Evolutionary conservation across 352 stramenopile species (phyloP).

Genomic region (Bremia lactucae): DNA sequence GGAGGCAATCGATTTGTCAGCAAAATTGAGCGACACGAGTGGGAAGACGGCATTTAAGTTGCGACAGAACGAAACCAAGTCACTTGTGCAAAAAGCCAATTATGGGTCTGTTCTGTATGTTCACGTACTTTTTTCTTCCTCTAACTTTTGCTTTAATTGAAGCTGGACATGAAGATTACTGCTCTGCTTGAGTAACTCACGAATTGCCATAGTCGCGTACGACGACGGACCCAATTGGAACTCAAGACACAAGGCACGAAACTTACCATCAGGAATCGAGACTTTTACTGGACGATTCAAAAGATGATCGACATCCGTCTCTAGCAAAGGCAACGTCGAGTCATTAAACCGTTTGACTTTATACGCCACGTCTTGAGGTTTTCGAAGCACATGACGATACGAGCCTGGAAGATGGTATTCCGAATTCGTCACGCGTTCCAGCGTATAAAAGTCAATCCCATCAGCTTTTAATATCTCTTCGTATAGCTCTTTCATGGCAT

Average conservation of each 20-base stretch:
- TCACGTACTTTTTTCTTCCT: constrained; percentile 10
- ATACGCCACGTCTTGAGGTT: constrained; percentile 82
- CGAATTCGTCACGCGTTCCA: constrained; percentile 62
- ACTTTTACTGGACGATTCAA: constrained; percentile 18
- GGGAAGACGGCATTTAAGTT: constrained; percentile 33
- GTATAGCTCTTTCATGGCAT: constrained; percentile 62
- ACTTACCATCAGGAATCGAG: constrained; percentile 56
- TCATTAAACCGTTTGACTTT: constrained; percentile 91
- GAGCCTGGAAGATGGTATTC: constrained; percentile 89
- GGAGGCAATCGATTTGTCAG: constrained; percentile 76
- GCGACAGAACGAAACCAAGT: background rate
- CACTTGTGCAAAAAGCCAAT: background rate
- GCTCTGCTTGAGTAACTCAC: constrained; percentile 92
- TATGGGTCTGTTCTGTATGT: background rate
- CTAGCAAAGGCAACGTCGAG: constrained; percentile 83
- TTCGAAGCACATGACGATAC: constrained; percentile 89
- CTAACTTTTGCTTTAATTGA: constrained; percentile 34
- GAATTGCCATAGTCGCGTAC: constrained; percentile 93
- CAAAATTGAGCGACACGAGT: constrained; percentile 71
- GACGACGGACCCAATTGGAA: constrained; percentile 81
- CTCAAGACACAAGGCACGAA: constrained; percentile 62
- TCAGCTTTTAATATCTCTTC: constrained; percentile 49
- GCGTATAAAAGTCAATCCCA: constrained; percentile 53
- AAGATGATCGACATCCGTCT: constrained; percentile 88
- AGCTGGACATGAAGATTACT: constrained; percentile 72